phyloP scores from a whole-genome alignment of 441 rosid species.

The Aquilaria agallochum region DNA sequence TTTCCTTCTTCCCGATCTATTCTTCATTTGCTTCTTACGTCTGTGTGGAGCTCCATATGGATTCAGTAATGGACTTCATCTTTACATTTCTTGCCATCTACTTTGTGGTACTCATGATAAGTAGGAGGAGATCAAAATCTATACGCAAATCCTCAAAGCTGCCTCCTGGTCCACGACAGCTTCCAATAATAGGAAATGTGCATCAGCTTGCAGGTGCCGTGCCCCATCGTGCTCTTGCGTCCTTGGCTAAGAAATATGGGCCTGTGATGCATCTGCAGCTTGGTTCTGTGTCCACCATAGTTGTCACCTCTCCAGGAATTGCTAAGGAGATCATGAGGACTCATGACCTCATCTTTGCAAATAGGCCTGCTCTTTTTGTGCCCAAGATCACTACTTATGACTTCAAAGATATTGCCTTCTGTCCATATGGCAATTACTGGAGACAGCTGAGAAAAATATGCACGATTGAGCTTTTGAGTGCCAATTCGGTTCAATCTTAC shows the following conservation, averaged over 20 bases:
- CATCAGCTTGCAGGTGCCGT: constrained; percentile 13
- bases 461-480: constrained; percentile 17
- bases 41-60: too few relatives aligned
- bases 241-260: constrained; percentile 24
- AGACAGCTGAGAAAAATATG: constrained; percentile 29
- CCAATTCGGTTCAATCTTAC: constrained; percentile 22
- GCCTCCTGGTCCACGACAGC: constrained; percentile 20
- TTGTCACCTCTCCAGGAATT: constrained; percentile 26
- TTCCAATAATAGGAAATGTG: constrained; percentile 17
- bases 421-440: constrained; percentile 31
- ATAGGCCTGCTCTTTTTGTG: constrained; percentile 8
- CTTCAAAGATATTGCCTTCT: constrained; percentile 11
- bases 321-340: constrained; percentile 22
- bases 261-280: constrained; percentile 28
- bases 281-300: constrained; percentile 21
- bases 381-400: constrained; percentile 4
- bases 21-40: too few relatives aligned
- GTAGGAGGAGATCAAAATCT: background rate
- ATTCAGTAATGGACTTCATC: constrained; percentile 1
- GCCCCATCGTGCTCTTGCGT: constrained; percentile 24
- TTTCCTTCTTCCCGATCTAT: too few relatives aligned
- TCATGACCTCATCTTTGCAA: constrained; percentile 24
- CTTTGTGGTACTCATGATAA: background rate
- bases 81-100: background rate
- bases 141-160: background rate